phyloP scores from a whole-genome alignment of 805 yeast species.

The Candida gorgasii region DNA sequence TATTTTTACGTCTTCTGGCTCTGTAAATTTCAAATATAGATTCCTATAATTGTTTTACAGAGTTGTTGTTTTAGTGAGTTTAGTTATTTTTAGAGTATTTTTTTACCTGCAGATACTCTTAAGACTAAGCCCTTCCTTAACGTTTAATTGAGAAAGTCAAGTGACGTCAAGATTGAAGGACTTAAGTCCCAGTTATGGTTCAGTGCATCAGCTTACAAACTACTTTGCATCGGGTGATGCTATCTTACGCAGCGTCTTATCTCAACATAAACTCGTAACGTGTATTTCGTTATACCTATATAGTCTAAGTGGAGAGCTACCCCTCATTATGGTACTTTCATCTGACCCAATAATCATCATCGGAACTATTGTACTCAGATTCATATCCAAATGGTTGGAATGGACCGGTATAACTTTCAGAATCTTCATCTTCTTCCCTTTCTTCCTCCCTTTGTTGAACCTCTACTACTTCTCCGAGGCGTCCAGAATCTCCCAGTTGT shows the following conservation, averaged over 20 bases:
- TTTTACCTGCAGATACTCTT: not conserved
- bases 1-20: too few species aligned
- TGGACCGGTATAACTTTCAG: conserved; percentile 17
- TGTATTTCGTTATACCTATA: too few species aligned
- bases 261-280: too few species aligned
- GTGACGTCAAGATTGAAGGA: too few species aligned
- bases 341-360: conserved; percentile 13
- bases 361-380: conserved; percentile 10
- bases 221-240: too few species aligned
- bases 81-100: conserved; percentile 2
- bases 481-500: too few species aligned
- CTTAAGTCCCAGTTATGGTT: too few species aligned
- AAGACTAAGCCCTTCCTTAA: not conserved
- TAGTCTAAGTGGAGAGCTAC: not conserved
- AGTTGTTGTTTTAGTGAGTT: not conserved
- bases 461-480: not conserved
- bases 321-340: not conserved
- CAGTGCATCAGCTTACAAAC: too few species aligned
- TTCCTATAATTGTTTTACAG: too few species aligned
- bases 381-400: conserved; percentile 7
- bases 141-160: too few species aligned
- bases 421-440: conserved; percentile 29
- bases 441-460: not conserved
- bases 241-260: too few species aligned
- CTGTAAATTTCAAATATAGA: too few species aligned